These are phyloP conservation scores for Sisymbrium irio DNA, from an alignment of 345 rosid species.

Conservation along the genomic window DNA sequence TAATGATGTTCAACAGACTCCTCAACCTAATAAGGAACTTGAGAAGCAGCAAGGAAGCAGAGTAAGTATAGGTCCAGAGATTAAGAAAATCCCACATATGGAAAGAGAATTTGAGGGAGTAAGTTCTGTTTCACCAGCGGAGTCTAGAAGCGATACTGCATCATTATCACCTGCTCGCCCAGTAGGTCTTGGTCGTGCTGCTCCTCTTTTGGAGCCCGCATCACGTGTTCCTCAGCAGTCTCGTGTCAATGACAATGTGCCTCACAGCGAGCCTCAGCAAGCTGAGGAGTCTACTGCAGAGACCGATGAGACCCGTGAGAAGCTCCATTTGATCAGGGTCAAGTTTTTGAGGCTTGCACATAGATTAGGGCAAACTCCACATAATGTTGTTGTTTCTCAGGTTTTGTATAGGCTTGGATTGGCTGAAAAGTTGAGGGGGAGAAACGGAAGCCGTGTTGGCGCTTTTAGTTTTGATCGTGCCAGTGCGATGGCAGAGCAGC, in stretches of 20 bases:
- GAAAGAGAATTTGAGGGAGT: slow-evolving; percentile 35
- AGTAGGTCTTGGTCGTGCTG: slow-evolving; percentile 91
- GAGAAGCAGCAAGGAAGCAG: slow-evolving; percentile 29
- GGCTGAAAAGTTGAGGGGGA: slow-evolving; percentile 91
- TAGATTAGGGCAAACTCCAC: slow-evolving; percentile 98
- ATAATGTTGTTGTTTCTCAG: slow-evolving; percentile 98
- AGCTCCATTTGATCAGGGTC: slow-evolving; percentile 94
- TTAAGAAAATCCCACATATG: slow-evolving; percentile 22
- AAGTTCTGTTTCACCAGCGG: slow-evolving; percentile 40
- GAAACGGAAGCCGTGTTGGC: slow-evolving; percentile 98
- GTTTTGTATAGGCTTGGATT: slow-evolving; percentile 90
- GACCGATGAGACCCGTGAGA: slow-evolving; percentile 86
- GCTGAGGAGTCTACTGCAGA: slow-evolving; percentile 72
- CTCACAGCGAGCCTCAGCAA: slow-evolving; percentile 61
- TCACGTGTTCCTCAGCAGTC: slow-evolving; percentile 68
- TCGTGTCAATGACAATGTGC: slow-evolving; percentile 69
- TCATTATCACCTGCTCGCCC: slow-evolving; percentile 54
- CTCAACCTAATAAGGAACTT: slow-evolving; percentile 14
- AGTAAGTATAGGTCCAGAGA: slow-evolving; percentile 34
- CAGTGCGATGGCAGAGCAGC: slow-evolving; percentile 96
- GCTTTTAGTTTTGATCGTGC: slow-evolving; percentile 96
- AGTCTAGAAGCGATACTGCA: slow-evolving; percentile 39
- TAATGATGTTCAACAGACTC: slow-evolving; percentile 7
- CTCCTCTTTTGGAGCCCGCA: slow-evolving; percentile 76
- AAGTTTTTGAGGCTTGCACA: slow-evolving; percentile 94